Evolutionary conservation across 2,329 filamentous ascomycete genomes (phyloP).

Genomic region (Aspergillus sp.): DNA sequence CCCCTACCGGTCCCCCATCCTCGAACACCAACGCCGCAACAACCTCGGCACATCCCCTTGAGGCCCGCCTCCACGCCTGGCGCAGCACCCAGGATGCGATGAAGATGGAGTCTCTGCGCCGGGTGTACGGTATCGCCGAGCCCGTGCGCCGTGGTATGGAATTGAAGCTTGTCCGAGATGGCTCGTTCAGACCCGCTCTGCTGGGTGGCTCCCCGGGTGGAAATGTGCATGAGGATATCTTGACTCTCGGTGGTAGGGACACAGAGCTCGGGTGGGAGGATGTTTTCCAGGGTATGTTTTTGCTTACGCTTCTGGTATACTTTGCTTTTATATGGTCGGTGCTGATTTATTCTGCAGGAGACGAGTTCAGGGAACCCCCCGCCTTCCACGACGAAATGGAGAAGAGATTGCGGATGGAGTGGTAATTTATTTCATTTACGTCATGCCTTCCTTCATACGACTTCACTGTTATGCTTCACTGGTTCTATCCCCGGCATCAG

Average conservation of each 20-base stretch:
- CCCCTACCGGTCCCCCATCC: constrained; percentile 43
- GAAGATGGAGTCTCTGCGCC: constrained; percentile 83
- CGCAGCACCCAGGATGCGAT: constrained; percentile 79
- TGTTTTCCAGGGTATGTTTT: constrained; percentile 65
- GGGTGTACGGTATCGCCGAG: constrained; percentile 87
- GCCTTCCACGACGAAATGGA: constrained; percentile 93
- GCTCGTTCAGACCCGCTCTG: constrained; percentile 68
- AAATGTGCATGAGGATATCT: constrained; percentile 82
- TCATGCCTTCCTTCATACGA: neutral
- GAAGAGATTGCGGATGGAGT: constrained; percentile 76
- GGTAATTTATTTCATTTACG: constrained; percentile 14
- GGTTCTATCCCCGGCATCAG: neutral
- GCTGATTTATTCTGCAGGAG: constrained; percentile 38
- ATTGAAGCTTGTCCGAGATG: constrained; percentile 75
- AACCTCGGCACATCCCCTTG: constrained; percentile 80
- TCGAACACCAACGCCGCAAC: constrained; percentile 39
- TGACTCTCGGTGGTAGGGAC: constrained; percentile 66
- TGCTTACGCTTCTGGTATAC: constrained; percentile 5
- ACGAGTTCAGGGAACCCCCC: constrained; percentile 65
- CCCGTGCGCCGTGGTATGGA: constrained; percentile 93
- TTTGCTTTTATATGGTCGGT: constrained; percentile 3
- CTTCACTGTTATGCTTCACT: neutral
- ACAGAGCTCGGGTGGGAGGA: constrained; percentile 85
- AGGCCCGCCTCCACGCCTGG: constrained; percentile 84
- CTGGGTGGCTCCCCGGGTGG: constrained; percentile 56